phyloP scores from a whole-genome alignment of 441 rosid genomes.

The Croton laevigatus region DNA sequence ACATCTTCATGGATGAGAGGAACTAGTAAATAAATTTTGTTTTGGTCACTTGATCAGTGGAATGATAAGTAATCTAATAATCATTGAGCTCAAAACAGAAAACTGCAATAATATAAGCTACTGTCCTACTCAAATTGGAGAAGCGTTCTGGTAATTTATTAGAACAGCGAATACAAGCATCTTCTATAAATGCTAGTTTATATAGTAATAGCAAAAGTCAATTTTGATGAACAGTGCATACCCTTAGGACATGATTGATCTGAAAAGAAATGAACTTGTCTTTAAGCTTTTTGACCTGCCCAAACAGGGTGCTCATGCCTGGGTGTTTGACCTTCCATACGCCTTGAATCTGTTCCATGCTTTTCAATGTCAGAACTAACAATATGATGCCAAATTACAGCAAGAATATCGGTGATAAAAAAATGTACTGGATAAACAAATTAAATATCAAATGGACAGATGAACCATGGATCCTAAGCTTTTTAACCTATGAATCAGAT shows the following conservation, averaged over 20 bases:
- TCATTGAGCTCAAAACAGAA: neutral
- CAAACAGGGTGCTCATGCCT: conserved; percentile 40
- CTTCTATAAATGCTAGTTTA: neutral
- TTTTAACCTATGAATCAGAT: neutral
- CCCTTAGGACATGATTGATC: conserved; percentile 81
- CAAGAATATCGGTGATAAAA: neutral
- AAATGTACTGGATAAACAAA: neutral
- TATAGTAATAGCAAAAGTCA: neutral
- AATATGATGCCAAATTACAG: neutral
- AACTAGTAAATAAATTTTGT: neutral
- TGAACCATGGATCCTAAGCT: conserved; percentile 5
- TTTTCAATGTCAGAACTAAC: conserved; percentile 10
- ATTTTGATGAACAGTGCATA: conserved; percentile 23
- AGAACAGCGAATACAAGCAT: conserved; percentile 1
- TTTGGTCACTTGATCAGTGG: neutral
- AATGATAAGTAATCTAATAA: neutral
- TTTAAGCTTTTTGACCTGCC: conserved; percentile 53
- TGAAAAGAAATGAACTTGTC: conserved; percentile 50
- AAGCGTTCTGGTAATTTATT: neutral
- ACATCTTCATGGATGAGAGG: neutral
- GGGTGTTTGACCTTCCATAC: conserved; percentile 61
- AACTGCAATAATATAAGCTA: neutral
- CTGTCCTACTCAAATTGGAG: too few relatives aligned
- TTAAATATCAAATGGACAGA: neutral
- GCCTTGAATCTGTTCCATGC: conserved; percentile 60